Percentiles rank a stretch among this genome's conserved stretches.
Conservation (phyloP, 1,284 basidiomycete species). For the Caloboletus firmus region DNA sequence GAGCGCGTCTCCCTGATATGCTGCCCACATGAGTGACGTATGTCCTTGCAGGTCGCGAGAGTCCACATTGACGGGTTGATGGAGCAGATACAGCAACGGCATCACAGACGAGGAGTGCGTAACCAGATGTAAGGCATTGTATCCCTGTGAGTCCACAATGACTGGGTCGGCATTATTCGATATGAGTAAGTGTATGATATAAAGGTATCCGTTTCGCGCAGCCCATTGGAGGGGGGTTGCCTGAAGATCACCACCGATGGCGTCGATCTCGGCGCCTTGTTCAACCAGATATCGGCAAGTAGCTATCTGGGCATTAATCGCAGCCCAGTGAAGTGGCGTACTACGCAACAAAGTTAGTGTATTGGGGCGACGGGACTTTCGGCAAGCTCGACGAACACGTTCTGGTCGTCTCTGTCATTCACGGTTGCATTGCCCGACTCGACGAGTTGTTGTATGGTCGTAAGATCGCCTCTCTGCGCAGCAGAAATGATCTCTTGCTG, state of each 20-base stretch:
- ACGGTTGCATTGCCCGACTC: slow-evolving; percentile 73
- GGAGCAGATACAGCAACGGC: slow-evolving; percentile 90
- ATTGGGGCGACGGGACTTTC: not conserved
- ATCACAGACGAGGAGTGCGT: slow-evolving; percentile 94
- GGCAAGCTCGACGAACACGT: slow-evolving; percentile 53
- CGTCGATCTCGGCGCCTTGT: slow-evolving; percentile 94
- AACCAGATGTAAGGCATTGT: slow-evolving; percentile 93
- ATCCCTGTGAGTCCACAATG: slow-evolving; percentile 90
- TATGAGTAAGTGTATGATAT: slow-evolving; percentile 90
- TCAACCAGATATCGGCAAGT: slow-evolving; percentile 84
- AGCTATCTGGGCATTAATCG: slow-evolving; percentile 86
- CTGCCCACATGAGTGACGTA: slow-evolving; percentile 98
- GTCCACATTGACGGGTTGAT: slow-evolving; percentile 88
- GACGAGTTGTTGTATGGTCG: slow-evolving; percentile 65
- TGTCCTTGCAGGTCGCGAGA: slow-evolving; percentile 90
- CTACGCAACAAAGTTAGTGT: slow-evolving; percentile 18
- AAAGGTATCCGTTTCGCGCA: slow-evolving; percentile 92
- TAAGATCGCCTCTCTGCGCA: slow-evolving; percentile 84
- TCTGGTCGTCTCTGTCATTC: slow-evolving; percentile 84
- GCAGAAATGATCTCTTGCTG: slow-evolving; percentile 74
- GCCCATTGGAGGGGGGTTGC: slow-evolving; percentile 99
- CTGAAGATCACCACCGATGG: slow-evolving; percentile 91
- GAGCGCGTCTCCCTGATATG: slow-evolving; percentile 96
- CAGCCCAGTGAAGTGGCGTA: slow-evolving; percentile 96
- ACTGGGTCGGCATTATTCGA: slow-evolving; percentile 90